Evolutionary conservation across 257 asterid species (phyloP), one percentile per base, ranked within the genome.

Genomic region (Solanum pimpinellifolium): DNA sequence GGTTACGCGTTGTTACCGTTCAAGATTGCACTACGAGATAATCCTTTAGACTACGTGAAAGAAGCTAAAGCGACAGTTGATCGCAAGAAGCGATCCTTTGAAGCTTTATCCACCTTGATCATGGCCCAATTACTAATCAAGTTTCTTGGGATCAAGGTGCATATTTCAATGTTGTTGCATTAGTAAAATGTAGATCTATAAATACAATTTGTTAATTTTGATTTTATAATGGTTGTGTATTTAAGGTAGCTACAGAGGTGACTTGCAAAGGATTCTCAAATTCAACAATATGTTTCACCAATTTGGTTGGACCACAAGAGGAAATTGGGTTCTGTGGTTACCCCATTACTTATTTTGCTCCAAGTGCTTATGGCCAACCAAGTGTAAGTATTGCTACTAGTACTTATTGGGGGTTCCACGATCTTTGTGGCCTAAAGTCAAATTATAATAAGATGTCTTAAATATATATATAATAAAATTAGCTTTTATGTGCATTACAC

Each of bases 271-370:
- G 35, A 49, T 41, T 86, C 49, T 62, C 72, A 49, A 42, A 78
- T 70, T 11, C 88, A 65, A 86, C 88, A 77, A 13, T 86, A 66
- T 86, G 88, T 21, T 86, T 86, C 85, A 21, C 52, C 35, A 86
- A 86, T 15, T n/a, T 86, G 66, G 88, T 86, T 77, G 88, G 88
- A 41, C 88, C 86, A 33, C 72, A 86, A 14, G 88, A 86, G 42
- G 88, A 86, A 78, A 77, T 86, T 83, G 75, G 88, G 6, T 59
- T 86, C 15, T 76, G 77, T 86, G 88, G 86, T 7, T 2, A 75
- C 10, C 88, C 88, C 49, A 62, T 86, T 16, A 44, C 78, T 62
- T 86, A 56, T 77, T 44, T 86, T 65, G 88, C 86, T 60, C 86
- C 88, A 15, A 25, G 77, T 60, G 11, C 74, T 62, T 77, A 86